Evolutionary conservation across 2,329 filamentous ascomycete species (phyloP), one percentile per base, ranked within the genome.

Genomic region (Anthostomella pinea): DNA sequence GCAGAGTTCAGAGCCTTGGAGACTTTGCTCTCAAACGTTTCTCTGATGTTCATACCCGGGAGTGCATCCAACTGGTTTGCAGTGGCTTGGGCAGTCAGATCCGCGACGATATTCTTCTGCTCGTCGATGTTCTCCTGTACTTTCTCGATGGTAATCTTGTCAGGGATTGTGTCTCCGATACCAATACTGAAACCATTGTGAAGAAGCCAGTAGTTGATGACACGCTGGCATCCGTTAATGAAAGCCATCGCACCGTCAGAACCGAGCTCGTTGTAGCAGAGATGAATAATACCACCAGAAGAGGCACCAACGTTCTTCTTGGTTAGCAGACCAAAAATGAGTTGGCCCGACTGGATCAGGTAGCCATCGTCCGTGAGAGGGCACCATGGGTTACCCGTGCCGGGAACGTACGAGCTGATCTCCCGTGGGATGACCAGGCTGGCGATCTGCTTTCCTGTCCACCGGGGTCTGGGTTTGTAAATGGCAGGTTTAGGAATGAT

Each of bases 371-470:
- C 91, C 43, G 76, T 79, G 19, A 83, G 63, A 8, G 87, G 84
- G 33, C 67, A 70, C 51, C 51, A 56, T 8, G 64, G 74, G 61
- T 67, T 77, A 65, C 77, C n/a, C n/a, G n/a, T n/a, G n/a, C n/a
- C n/a, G n/a, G n/a, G n/a, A n/a, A 79, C 75, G 51, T 83, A 77
- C 30, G 91, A 74, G 60, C 90, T 97, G 52, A 98, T 82, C 46
- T 89, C 87, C 37, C 80, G 73, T 11, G 93, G 91, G 48, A 98
- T 85, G 39, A 93, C 81, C 80, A 97, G 80, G 65, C 90, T 96
- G 59, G 95, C 82, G 49, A 99, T 83, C 67, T 99, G 93, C 68
- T 99, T 99, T 53, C 93, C 93, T 33, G 91, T 97, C 93, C 93
- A 99, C 51, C 89, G 82, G 26, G 93, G 89, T 35, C 82, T 76